A percentile compares a stretch with the other conserved stretches of the same genome.
Conservation (phyloP, 352 stramenopile species). For the Thalassiosira livingstoniorum region DNA sequence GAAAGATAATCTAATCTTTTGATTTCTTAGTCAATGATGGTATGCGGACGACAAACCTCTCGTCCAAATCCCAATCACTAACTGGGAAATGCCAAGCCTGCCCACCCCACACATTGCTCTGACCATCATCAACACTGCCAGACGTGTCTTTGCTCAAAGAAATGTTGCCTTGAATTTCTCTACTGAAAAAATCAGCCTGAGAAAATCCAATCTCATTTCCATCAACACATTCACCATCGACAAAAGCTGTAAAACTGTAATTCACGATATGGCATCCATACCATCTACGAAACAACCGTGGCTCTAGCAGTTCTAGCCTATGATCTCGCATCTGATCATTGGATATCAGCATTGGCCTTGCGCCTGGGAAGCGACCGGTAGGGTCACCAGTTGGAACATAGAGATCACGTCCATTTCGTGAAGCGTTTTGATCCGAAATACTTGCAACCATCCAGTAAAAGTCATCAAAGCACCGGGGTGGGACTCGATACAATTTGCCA, state of each 20-base stretch:
- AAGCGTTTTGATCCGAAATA: constrained; percentile 78
- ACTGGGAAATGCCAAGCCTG: constrained; percentile 82
- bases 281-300: constrained; percentile 91
- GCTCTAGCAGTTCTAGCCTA: constrained; percentile 95
- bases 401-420: constrained; percentile 54
- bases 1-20: too few relatives aligned
- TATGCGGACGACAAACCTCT: constrained; percentile 77
- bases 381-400: constrained; percentile 63
- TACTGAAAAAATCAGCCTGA: constrained; percentile 78
- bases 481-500: constrained; percentile 92
- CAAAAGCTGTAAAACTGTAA: constrained; percentile 80
- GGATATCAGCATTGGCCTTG: constrained; percentile 87
- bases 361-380: constrained; percentile 63
- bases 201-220: constrained; percentile 76
- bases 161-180: constrained; percentile 80
- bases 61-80: constrained; percentile 76
- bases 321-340: constrained; percentile 98
- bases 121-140: not conserved
- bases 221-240: constrained; percentile 57
- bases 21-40: constrained; percentile 21
- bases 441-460: constrained; percentile 97
- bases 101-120: constrained; percentile 25
- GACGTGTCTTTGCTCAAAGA: not conserved
- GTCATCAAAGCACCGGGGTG: constrained; percentile 93
- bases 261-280: constrained; percentile 81